Evolutionary conservation across 768 basidiomycete genomes (phyloP), one percentile per base, ranked within the genome.

Genomic region (Mycena haematopus): DNA sequence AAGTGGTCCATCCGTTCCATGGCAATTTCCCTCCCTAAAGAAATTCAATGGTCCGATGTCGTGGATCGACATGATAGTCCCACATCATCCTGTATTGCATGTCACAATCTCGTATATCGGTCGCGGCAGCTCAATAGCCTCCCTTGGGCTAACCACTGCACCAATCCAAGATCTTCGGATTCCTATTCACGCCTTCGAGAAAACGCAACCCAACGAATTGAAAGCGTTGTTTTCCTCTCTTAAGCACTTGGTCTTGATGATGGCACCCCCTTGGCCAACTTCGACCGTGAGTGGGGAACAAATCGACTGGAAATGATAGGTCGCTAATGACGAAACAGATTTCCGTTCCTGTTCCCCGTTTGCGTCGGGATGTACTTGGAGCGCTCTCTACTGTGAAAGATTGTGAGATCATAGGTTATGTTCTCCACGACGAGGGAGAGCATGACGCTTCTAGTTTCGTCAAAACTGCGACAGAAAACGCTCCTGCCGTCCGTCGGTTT

Each of bases 41-140:
- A 56, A 52, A 29, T 55, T 65, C 45, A 35, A 40, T 15, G 65
- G 50, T 0, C 46, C 65, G 14, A 61, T 61, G 65, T 56, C 65
- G 6, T 65, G 65, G 65, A 38, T 46, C 1, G 60, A 65, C 21
- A 11, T 33, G 14, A 51, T 65, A 3, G 14, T 56, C 24, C 65
- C 56, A 6, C 27, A 31, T 8, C 33, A 52, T 1, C 56, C 64
- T 2, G 50, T 62, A 5, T 65, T 60, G 15, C 56, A 58, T 54
- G 24, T 65, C 4, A 25, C 36, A 1, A 29, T 65, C 29, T 53
- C 60, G 7, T 36, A 51, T 38, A 44, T 54, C 42, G 25, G 0
- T 4, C 17, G 3, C 36, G 15, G 8, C 10, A 8, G 24, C 21
- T 7, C 31, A 31, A 13, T 55, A 19, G 8, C 53, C 9, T 35